Evolutionary conservation across 2,329 filamentous ascomycete genomes (phyloP).

Genomic region (Cryphonectria radicalis): DNA sequence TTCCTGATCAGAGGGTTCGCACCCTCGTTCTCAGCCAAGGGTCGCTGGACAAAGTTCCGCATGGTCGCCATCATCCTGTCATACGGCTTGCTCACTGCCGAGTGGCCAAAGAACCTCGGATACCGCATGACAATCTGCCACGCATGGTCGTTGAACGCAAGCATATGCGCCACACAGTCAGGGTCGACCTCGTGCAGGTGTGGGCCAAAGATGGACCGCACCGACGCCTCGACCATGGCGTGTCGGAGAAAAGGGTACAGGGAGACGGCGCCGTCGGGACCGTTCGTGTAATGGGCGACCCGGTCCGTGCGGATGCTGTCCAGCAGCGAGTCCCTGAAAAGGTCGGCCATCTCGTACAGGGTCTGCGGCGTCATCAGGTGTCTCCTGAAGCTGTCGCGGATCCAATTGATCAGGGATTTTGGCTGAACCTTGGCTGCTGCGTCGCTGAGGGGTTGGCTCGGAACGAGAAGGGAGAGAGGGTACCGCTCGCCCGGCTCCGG

Average conservation of each 20-base stretch:
- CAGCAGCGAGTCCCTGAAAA: conserved; percentile 6
- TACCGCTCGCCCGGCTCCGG: not conserved
- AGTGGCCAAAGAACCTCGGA: not conserved
- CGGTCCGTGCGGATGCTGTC: conserved; percentile 2
- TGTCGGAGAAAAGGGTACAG: conserved; percentile 1
- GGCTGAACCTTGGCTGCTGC: not conserved
- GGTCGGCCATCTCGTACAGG: not conserved
- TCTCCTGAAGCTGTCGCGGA: conserved; percentile 1
- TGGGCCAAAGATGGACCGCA: conserved; percentile 8
- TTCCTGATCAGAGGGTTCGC: not conserved
- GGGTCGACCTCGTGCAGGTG: conserved; percentile 12
- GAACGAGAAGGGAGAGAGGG: not conserved
- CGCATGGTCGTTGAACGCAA: conserved; percentile 9
- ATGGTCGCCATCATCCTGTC: conserved; percentile 10
- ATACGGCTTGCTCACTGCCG: not conserved
- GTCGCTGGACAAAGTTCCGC: conserved; percentile 1
- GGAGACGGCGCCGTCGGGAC: not conserved
- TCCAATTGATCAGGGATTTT: conserved; percentile 1
- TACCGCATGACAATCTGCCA: conserved; percentile 13
- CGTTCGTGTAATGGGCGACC: not conserved
- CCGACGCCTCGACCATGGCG: conserved; percentile 2
- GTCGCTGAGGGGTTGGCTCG: not conserved
- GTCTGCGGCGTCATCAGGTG: conserved; percentile 5
- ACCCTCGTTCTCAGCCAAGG: not conserved
- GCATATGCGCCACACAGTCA: conserved; percentile 6